Evolutionary conservation across 805 yeast genomes (phyloP), one percentile per base, ranked within the genome.

Genomic region (Candida caryicola): DNA sequence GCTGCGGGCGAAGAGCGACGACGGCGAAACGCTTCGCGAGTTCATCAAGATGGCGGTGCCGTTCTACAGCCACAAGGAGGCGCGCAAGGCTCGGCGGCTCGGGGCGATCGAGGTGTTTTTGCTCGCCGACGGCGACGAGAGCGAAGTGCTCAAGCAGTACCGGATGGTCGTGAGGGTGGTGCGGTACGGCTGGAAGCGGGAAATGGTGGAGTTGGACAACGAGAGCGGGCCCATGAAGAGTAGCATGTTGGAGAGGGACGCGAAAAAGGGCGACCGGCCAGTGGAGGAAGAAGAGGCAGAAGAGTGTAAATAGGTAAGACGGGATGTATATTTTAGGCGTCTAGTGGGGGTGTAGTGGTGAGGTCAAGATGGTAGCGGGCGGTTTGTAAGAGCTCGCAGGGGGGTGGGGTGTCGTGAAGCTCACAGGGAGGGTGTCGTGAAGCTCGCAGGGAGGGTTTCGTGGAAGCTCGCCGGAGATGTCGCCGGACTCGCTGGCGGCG

Each of bases 31-130:
- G 9, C 7, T 10, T 10, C 25, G 25, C 7, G 25, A 21, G 25
- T 65, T 68, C 39, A 55, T 66, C n/a, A 62, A 62, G 39, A 45
- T 67, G 31, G 59, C 70, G 1, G 39, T 64, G 4, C 68, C 70
- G 2, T 55, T 62, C 34, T 59, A 43, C 35, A 34, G 55, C 4
- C 47, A 49, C 3, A 51, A 57, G 17, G 55, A 59, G 31, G 27
- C 36, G 8, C 33, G 36, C 1, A 37, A 23, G 12, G 41, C 57
- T 23, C 46, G 49, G 21, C 44, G 71, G 29, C 41, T 59, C 26
- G 74, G 71, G 0, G 53, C 62, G 2, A 44, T 63, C 3, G 63
- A 59, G 39, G 59, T 62, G 2, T 60, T 58, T 36, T 49, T 69
- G 45, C 37, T 60, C 4, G 55, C 54, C 3, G 30, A 34, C 5